These are phyloP conservation scores for Tylopilus sp. DNA, from an alignment of 768 basidiomycete genomes.

Conservation along the genomic window DNA sequence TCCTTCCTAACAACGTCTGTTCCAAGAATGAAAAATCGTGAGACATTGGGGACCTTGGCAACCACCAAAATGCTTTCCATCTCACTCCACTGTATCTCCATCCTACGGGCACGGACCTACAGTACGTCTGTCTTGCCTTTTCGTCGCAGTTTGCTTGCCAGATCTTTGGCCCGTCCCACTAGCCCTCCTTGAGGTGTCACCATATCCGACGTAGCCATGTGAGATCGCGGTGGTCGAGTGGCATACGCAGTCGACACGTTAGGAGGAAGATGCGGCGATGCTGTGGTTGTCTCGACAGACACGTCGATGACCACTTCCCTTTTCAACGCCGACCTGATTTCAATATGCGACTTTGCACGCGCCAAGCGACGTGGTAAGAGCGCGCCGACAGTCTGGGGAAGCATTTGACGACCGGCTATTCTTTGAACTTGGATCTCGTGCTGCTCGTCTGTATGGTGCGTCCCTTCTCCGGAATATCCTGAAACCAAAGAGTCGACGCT, in stretches of 20 bases:
- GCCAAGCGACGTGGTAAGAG: constrained; percentile 46
- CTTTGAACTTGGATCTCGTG: constrained; percentile 49
- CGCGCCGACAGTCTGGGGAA: constrained; percentile 40
- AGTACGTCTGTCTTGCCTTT: constrained; percentile 29
- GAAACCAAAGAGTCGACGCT: constrained; percentile 46
- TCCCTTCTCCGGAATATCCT: constrained; percentile 30
- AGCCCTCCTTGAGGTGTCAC: constrained; percentile 26
- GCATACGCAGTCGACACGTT: constrained; percentile 20
- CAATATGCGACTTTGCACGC: constrained; percentile 39
- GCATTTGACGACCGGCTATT: constrained; percentile 41
- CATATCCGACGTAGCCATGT: constrained; percentile 34
- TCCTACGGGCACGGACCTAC: constrained; percentile 1
- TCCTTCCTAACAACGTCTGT: constrained; percentile 3
- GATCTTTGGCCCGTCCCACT: constrained; percentile 37
- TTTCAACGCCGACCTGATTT: constrained; percentile 29
- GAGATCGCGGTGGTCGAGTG: constrained; percentile 29
- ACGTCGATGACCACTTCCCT: constrained; percentile 42
- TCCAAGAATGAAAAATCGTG: constrained; percentile 7
- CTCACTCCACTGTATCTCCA: constrained; percentile 21
- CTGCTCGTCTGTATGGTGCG: constrained; percentile 39
- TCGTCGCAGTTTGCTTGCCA: constrained; percentile 43
- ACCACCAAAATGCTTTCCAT: constrained; percentile 18
- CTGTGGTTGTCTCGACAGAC: constrained; percentile 43
- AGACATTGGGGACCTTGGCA: constrained; percentile 25
- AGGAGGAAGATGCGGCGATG: constrained; percentile 3